Base-by-base conservation (phyloP, 2,329 filamentous ascomycete species). In the Colletotrichum gloeosporioides region DNA sequence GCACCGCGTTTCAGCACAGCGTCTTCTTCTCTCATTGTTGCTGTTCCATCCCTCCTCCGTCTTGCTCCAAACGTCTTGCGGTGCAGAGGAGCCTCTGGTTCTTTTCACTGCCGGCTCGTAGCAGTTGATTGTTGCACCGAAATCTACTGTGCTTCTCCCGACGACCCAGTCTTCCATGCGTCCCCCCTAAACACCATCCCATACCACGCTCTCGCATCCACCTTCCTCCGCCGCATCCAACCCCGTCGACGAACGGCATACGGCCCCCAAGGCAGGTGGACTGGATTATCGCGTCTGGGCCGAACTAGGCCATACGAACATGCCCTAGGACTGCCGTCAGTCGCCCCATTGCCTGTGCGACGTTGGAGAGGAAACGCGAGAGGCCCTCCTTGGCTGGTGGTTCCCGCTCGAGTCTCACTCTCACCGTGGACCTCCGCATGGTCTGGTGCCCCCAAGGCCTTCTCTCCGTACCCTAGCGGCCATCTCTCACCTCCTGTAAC, bases 331-430 rank as follows among this genome's bases (percentile, higher is more conserved):
- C 61, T 71, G 39, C 67, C 31, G 62, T 55, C 71, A 63, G 66
- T 75, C 70, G 74, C 76, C 76, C 76, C 76, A 77, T 77, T 67
- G 62, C 69, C 57, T 77, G 74, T 77, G 74, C 70, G 76, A 77
- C 76, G 76, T 77, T 77, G 76, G 66, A 77, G 36, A 36, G 15
- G 13, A 16, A 59, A 31, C 22, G 55, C 22, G 62, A 36, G 22
- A 61, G 31, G 36, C 57, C 31, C 64, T 64, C 59, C 44, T 61
- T 59, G 49, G 59, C 34, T 59, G 63, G 53, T 64, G 63, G 53
- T 64, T 76, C 73, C 73, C 70, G 57, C 57, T 68, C 49, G 32
- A 29, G 27, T 29, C 55, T 59, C 55, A 29, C 22, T 29, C 55
- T 59, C 55, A 18, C 13, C 55, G 13, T 59, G 8, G 22, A 36